Percentiles rank a stretch among this genome's conserved stretches.
These are phyloP conservation scores for Exidia glandulosa DNA, from an alignment of 768 basidiomycete genomes.

Conservation along the genomic window DNA sequence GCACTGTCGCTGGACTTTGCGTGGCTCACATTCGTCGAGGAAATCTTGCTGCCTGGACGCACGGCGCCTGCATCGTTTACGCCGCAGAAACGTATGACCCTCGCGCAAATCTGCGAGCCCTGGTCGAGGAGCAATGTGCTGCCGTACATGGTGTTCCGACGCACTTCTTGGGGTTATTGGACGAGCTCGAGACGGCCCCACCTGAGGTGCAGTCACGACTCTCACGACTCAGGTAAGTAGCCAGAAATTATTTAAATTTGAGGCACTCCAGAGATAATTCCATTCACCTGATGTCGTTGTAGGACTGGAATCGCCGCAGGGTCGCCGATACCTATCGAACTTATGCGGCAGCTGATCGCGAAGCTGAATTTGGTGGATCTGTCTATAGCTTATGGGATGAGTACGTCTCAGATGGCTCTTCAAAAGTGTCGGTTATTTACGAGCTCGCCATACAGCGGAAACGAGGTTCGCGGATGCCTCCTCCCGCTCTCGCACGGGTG, in stretches of 20 bases:
- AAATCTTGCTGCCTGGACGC: constrained; percentile 67
- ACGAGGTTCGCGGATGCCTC: constrained; percentile 35
- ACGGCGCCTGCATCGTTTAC: constrained; percentile 66
- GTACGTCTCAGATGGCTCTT: constrained; percentile 45
- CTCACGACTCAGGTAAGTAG: constrained; percentile 40
- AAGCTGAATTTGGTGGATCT: constrained; percentile 59
- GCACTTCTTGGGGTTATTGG: constrained; percentile 66
- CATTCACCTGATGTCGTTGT: background rate
- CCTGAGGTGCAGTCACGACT: constrained; percentile 38
- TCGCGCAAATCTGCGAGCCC: background rate
- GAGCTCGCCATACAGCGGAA: constrained; percentile 41
- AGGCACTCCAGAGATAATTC: background rate
- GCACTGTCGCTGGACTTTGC: background rate
- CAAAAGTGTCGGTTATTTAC: too few species aligned
- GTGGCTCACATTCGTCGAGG: constrained; percentile 40
- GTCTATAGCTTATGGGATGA: constrained; percentile 81
- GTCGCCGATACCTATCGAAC: constrained; percentile 63
- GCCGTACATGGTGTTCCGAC: constrained; percentile 80
- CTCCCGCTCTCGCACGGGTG: background rate
- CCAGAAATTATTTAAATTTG: background rate
- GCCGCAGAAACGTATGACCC: constrained; percentile 57
- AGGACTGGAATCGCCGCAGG: constrained; percentile 82
- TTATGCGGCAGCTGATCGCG: constrained; percentile 63
- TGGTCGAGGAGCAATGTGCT: constrained; percentile 48
- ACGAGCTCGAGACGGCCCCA: constrained; percentile 46